Evolutionary conservation across 2,329 filamentous ascomycete species (phyloP).

Genomic region (Thielaviopsis euricoi): DNA sequence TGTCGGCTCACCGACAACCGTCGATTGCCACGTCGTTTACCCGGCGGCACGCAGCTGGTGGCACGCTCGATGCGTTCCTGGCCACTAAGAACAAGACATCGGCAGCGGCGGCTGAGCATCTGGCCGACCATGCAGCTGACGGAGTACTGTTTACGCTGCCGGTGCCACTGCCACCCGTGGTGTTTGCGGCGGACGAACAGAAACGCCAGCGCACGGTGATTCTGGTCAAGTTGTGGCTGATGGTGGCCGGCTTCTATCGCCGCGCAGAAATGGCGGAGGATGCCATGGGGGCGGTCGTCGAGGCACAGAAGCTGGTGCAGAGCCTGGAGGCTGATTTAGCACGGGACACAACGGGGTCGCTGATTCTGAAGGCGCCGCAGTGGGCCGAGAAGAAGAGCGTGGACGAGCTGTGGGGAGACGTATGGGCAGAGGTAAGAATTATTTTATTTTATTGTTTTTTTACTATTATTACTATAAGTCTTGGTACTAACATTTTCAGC

Average conservation of each 20-base stretch:
- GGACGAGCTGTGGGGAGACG: constrained; percentile 71
- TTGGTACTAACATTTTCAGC: constrained; percentile 28
- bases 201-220: constrained; percentile 32
- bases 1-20: constrained; percentile 24
- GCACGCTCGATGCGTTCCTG: constrained; percentile 29
- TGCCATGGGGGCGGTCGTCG: constrained; percentile 59
- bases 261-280: constrained; percentile 68
- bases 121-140: constrained; percentile 24
- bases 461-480: not conserved
- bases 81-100: constrained; percentile 23
- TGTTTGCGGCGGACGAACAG: constrained; percentile 38
- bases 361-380: constrained; percentile 44
- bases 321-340: constrained; percentile 51
- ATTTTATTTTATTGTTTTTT: not conserved
- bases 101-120: constrained; percentile 15
- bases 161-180: constrained; percentile 32
- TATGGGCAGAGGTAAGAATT: constrained; percentile 62
- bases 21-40: constrained; percentile 26
- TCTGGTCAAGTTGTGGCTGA: constrained; percentile 72
- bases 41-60: constrained; percentile 23
- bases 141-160: constrained; percentile 28
- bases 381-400: constrained; percentile 73
- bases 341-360: constrained; percentile 43
- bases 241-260: constrained; percentile 77
- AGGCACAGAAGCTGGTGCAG: constrained; percentile 63